Base-by-base conservation (phyloP, 2,329 filamentous ascomycete genomes). In the Coniosporium tulheliwenetii region DNA sequence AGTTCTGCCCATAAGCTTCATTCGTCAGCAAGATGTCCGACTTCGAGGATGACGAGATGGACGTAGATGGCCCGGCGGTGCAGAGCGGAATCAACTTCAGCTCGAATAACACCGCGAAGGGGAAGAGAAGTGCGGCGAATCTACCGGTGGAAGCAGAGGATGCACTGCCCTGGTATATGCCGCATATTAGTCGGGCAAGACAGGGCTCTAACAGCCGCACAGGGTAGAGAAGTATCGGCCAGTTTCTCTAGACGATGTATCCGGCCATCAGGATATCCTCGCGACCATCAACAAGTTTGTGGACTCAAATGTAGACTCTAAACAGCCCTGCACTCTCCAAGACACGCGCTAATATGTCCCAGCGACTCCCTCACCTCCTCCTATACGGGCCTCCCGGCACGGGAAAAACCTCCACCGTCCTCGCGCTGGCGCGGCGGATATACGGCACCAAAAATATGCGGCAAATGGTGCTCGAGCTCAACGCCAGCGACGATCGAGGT, bases 171-270 rank as follows among this genome's bases (percentile, higher is more conserved):
- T 98, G 91, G 89, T 93, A 57, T 46, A 65, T 26, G 19, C 19
- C 7, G 19, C 43, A 12, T 5, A 33, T 26, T 26, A 26, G 19
- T 26, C 19, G 19, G 19, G 19, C 19, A 26, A 26, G 3, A 26
- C 19, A 26, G 19, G 19, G 19, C 19, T 26, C 19, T 26, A 26
- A 26, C 19, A 13, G 32, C 32, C 13, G 32, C 9, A 1, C 44
- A 86, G 83, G 87, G 86, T 98, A 8, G 91, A 98, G 58, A 98
- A 98, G 56, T 98, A 96, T 63, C 77, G 91, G 40, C 91, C 91
- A 13, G 79, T 79, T 45, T 85, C 83, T 1, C 75, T 98, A 37
- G 77, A 81, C 50, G 91, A 98, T 61, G 91, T 98, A 43, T 93
- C 86, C 2, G 91, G 91, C 14, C 91, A 98, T 61, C 83, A 95